These are phyloP conservation scores for Tremella fuciformis DNA, from an alignment of 768 basidiomycete genomes.

Conservation along the genomic window DNA sequence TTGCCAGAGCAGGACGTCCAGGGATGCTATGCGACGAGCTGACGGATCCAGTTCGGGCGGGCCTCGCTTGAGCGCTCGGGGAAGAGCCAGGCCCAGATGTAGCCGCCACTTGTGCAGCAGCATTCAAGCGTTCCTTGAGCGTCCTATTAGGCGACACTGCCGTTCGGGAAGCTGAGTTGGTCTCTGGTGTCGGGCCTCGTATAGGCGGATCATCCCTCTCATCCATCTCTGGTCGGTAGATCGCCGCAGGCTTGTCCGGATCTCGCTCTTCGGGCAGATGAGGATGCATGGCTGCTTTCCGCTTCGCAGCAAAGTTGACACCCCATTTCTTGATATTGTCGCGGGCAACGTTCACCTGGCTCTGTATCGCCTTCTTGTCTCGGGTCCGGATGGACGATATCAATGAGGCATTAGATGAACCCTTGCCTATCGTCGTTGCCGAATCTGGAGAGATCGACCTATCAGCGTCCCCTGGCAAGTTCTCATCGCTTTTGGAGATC, in stretches of 20 bases:
- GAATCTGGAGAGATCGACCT: slow-evolving; percentile 3
- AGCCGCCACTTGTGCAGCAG: slow-evolving; percentile 25
- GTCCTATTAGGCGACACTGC: slow-evolving; percentile 15
- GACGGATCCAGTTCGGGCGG: not conserved
- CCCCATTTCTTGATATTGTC: slow-evolving; percentile 93
- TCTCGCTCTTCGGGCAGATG: slow-evolving; percentile 8
- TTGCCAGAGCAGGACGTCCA: slow-evolving; percentile 1
- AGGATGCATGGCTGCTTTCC: slow-evolving; percentile 16
- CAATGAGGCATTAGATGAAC: slow-evolving; percentile 61
- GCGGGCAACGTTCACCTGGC: slow-evolving; percentile 63
- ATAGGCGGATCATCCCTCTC: slow-evolving; percentile 15
- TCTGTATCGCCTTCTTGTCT: slow-evolving; percentile 81
- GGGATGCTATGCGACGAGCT: not conserved
- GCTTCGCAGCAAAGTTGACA: slow-evolving; percentile 64
- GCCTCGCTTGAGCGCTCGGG: not conserved
- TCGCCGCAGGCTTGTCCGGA: slow-evolving; percentile 18
- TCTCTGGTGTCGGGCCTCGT: slow-evolving; percentile 4
- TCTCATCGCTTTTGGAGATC: not conserved
- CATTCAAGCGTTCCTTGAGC: slow-evolving; percentile 44
- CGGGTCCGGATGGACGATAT: slow-evolving; percentile 70
- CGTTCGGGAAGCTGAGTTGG: slow-evolving; percentile 4
- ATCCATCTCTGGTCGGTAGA: slow-evolving; percentile 36
- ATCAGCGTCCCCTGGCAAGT: not conserved
- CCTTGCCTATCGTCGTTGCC: not conserved
- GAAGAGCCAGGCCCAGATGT: not conserved